A percentile compares a stretch with the other conserved stretches of the same genome.
phyloP scores from a whole-genome alignment of 1,139 yeast species.

The Petasospora fabianii region DNA sequence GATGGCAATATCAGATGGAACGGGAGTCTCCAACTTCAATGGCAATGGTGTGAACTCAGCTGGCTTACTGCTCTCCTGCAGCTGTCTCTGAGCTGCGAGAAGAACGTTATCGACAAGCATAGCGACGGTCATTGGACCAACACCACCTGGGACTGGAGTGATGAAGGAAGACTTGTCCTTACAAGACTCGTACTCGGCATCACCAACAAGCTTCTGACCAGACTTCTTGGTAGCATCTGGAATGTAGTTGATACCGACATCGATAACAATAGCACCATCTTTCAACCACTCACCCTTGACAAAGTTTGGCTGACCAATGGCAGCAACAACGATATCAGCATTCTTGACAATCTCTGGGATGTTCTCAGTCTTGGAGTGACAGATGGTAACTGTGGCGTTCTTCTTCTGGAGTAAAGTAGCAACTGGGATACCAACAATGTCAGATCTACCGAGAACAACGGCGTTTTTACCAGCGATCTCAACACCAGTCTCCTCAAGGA shows the following conservation, averaged over 20 bases:
- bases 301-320: constrained; percentile 69
- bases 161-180: constrained; percentile 54
- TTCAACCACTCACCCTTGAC: constrained; percentile 73
- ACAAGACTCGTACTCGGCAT: constrained; percentile 64
- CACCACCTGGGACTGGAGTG: constrained; percentile 88
- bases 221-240: constrained; percentile 60
- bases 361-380: constrained; percentile 58
- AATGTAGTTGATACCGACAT: constrained; percentile 76
- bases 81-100: constrained; percentile 51
- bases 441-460: constrained; percentile 77
- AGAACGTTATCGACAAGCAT: constrained; percentile 71
- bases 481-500: constrained; percentile 61
- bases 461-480: constrained; percentile 63
- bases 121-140: constrained; percentile 88
- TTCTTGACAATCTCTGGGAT: constrained; percentile 48
- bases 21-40: constrained; percentile 50
- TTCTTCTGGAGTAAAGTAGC: constrained; percentile 66
- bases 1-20: constrained; percentile 74
- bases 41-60: constrained; percentile 42
- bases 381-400: constrained; percentile 73
- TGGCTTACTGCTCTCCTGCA: constrained; percentile 5
- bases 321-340: constrained; percentile 76
- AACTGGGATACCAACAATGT: constrained; percentile 80
- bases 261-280: constrained; percentile 65
- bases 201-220: constrained; percentile 70